These are phyloP conservation scores for Eucalyptus shirleyi DNA, from an alignment of 345 rosid genomes.

Conservation along the genomic window DNA sequence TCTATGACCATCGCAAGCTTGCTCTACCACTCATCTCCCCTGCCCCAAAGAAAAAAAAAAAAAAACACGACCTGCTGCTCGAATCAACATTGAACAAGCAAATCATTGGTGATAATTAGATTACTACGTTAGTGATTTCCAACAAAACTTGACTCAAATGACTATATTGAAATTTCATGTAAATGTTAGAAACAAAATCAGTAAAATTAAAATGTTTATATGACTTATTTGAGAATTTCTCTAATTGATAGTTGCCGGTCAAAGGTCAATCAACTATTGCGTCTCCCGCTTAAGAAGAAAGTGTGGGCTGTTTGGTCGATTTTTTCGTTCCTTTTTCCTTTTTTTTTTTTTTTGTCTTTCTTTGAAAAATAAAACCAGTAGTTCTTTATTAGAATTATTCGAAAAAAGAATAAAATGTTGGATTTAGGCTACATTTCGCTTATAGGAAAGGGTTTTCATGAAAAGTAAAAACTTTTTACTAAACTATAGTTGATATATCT, in stretches of 20 bases:
- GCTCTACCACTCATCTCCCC: not conserved
- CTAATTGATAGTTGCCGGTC: not conserved
- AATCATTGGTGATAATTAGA: not conserved
- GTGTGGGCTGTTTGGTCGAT: not conserved
- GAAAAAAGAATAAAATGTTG: not conserved
- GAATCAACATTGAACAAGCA: not conserved
- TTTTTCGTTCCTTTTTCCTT: not conserved
- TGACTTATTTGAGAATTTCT: not conserved
- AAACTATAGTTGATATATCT: no score
- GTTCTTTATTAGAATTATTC: not conserved
- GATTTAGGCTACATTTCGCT: not conserved
- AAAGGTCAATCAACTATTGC: not conserved
- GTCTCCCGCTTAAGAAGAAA: not conserved
- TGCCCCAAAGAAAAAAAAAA: not conserved
- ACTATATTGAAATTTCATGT: not conserved
- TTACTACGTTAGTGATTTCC: not conserved
- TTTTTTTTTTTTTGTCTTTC: not conserved
- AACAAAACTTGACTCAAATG: not conserved
- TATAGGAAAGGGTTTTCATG: no score
- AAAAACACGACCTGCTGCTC: not conserved
- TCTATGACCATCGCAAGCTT: not conserved
- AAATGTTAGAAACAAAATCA: not conserved
- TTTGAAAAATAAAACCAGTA: not conserved
- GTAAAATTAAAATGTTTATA: not conserved
- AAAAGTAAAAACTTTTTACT: no score